A percentile compares a stretch with the other conserved stretches of the same genome.
These are phyloP conservation scores for Candida pseudocylindracea DNA, from an alignment of 1,139 yeast species.

Conservation along the genomic window DNA sequence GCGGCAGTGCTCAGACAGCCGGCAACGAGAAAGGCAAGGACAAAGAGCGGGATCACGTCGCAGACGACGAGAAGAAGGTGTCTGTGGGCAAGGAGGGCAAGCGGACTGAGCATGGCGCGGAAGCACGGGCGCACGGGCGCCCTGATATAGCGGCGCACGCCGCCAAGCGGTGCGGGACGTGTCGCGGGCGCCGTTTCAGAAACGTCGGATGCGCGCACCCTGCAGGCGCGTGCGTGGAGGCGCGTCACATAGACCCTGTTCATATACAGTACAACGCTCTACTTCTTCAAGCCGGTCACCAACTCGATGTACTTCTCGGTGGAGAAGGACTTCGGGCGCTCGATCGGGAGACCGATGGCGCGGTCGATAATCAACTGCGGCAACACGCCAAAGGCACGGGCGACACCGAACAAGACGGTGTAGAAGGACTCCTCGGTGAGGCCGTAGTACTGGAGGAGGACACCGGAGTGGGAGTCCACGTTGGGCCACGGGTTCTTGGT, in stretches of 20 bases:
- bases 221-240: no score
- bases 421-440: slow-evolving; percentile 88
- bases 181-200: no score
- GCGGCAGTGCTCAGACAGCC: slow-evolving; percentile 3
- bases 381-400: slow-evolving; percentile 94
- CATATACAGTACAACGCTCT: background rate
- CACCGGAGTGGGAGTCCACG: slow-evolving; percentile 96
- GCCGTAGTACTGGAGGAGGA: slow-evolving; percentile 90
- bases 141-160: no score
- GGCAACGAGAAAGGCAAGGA: slow-evolving; percentile 4
- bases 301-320: slow-evolving; percentile 43
- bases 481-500: slow-evolving; percentile 99
- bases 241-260: no score
- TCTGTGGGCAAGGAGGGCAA: no score
- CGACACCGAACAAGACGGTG: slow-evolving; percentile 95
- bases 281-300: slow-evolving; percentile 23
- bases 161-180: no score
- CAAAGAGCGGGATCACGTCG: slow-evolving; percentile 3
- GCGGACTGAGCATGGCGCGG: no score
- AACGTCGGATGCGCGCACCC: no score
- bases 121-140: no score
- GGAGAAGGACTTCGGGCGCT: slow-evolving; percentile 95
- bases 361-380: slow-evolving; percentile 95
- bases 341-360: slow-evolving; percentile 87
- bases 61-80: slow-evolving; percentile 1